These are phyloP conservation scores for Dalbergia oliveri DNA, from an alignment of 306 rosid genomes.

Conservation along the genomic window DNA sequence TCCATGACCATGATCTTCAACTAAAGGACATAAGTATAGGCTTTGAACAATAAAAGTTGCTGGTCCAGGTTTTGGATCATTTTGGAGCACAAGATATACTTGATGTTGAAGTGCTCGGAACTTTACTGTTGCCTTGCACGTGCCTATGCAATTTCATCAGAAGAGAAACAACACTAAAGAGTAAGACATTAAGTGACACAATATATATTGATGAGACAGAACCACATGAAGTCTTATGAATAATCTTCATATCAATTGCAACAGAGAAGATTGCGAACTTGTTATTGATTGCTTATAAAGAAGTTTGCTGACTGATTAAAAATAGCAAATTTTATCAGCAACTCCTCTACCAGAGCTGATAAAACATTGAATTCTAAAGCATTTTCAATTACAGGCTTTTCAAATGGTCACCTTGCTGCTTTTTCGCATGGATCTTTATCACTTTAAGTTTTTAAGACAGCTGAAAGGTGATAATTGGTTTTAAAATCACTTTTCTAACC, in stretches of 20 bases:
- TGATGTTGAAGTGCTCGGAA: conserved; percentile 92
- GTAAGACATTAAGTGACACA: conserved; percentile 31
- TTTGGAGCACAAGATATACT: conserved; percentile 76
- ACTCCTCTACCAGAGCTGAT: conserved; percentile 10
- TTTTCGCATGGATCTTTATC: conserved; percentile 7
- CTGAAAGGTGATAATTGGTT: conserved; percentile 1
- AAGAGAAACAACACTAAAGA: conserved; percentile 48
- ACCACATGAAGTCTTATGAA: conserved; percentile 30
- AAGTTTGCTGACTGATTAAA: conserved; percentile 1
- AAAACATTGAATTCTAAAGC: conserved; percentile 1
- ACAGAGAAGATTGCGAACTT: not conserved
- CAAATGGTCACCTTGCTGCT: conserved; percentile 12
- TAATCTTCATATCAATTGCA: conserved; percentile 36
- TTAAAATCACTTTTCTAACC: conserved; percentile 23
- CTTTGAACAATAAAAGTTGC: conserved; percentile 82
- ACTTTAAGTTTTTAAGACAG: conserved; percentile 22
- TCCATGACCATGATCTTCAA: conserved; percentile 74
- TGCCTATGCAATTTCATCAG: conserved; percentile 66
- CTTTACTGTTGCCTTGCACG: conserved; percentile 84
- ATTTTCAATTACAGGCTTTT: not conserved
- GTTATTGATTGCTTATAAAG: conserved; percentile 10
- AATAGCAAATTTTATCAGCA: conserved; percentile 13
- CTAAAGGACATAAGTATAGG: conserved; percentile 76
- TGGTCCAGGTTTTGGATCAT: conserved; percentile 89
- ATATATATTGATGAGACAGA: conserved; percentile 32